These are phyloP conservation scores for Alisma plantagoaquatica DNA, from an alignment of 106 monocot species.

Conservation along the genomic window DNA sequence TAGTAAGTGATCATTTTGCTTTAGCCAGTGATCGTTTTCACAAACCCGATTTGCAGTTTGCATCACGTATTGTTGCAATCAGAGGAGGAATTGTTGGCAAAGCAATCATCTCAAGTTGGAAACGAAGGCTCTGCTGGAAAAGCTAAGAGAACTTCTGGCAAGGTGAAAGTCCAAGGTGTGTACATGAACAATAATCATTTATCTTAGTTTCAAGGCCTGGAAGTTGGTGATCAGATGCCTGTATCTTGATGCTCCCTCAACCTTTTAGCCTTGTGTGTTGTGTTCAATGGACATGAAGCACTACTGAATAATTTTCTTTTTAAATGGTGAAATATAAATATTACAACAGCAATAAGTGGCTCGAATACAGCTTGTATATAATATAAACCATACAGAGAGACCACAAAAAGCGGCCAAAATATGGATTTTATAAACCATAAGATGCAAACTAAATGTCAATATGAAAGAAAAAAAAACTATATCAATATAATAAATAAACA, in stretches of 20 bases:
- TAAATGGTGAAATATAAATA: background rate
- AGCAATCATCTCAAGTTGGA: conserved; percentile 43
- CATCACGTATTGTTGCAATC: conserved; percentile 80
- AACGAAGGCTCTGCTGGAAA: conserved; percentile 63
- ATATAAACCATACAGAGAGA: too few species aligned
- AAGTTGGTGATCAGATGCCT: too few species aligned
- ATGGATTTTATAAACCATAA: too few species aligned
- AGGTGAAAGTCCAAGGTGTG: conserved; percentile 92
- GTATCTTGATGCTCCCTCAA: too few species aligned
- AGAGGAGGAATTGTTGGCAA: conserved; percentile 85
- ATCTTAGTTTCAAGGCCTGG: background rate
- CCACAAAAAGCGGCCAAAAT: too few species aligned
- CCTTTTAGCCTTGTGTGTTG: background rate
- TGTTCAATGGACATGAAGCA: background rate
- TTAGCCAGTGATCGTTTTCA: too few species aligned
- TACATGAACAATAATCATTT: background rate
- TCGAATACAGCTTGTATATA: background rate
- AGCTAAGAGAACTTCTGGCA: conserved; percentile 85
- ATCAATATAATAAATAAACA: too few species aligned
- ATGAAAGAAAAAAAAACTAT: too few species aligned
- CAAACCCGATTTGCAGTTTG: conserved; percentile 28
- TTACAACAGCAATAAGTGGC: background rate
- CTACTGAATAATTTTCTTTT: background rate
- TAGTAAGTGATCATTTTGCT: too few species aligned
- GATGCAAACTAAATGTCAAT: too few species aligned